These are phyloP conservation scores for Fusarium equiseti DNA, from an alignment of 2,329 filamentous ascomycete species.

Conservation along the genomic window DNA sequence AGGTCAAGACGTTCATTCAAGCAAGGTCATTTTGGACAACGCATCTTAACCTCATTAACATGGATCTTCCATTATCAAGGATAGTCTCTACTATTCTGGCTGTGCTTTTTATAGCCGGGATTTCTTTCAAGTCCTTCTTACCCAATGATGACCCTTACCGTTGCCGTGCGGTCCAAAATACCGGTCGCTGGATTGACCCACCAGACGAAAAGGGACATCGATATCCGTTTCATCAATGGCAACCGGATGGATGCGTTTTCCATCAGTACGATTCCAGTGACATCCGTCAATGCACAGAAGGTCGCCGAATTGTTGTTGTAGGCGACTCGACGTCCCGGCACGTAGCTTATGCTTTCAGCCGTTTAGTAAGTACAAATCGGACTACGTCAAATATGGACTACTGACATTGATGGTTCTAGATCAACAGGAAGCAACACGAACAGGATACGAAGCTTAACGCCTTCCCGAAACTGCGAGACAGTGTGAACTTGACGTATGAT, in stretches of 20 bases:
- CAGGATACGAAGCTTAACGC: neutral
- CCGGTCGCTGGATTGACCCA: constrained; percentile 37
- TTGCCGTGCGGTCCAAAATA: neutral
- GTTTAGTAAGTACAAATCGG: constrained; percentile 27
- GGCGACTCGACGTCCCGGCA: constrained; percentile 71
- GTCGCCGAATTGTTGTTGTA: constrained; percentile 65
- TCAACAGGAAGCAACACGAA: neutral
- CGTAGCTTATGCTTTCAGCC: constrained; percentile 64
- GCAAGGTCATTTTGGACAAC: no score
- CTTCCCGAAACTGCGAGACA: neutral
- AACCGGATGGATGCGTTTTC: constrained; percentile 69
- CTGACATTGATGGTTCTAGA: neutral
- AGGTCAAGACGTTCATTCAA: no score
- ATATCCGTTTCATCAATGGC: constrained; percentile 62
- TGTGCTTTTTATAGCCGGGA: neutral
- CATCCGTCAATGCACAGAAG: constrained; percentile 63
- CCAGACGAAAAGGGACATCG: constrained; percentile 45
- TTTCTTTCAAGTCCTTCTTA: neutral
- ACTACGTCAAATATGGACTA: fast-evolving
- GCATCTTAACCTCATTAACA: neutral
- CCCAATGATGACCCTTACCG: neutral
- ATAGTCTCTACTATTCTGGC: neutral
- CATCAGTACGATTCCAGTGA: constrained; percentile 66
- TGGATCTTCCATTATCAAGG: neutral
- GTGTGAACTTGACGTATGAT: neutral